These are phyloP conservation scores for Arthrobotrys sinensis DNA, from an alignment of 2,329 filamentous ascomycete genomes.

Conservation along the genomic window DNA sequence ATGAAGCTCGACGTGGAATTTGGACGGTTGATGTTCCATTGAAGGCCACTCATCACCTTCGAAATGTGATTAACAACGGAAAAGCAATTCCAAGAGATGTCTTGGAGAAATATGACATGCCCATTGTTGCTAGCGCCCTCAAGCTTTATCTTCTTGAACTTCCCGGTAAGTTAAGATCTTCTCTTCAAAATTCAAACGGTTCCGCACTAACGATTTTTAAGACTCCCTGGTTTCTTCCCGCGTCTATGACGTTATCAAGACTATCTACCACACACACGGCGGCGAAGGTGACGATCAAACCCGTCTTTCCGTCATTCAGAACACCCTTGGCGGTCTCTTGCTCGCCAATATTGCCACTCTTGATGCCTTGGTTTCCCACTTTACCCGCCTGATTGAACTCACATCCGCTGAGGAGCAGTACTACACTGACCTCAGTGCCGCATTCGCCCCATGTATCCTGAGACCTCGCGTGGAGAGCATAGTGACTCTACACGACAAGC, in stretches of 20 bases:
- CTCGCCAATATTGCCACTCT: constrained; percentile 99
- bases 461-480: constrained; percentile 89
- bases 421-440: constrained; percentile 79
- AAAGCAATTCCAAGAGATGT: constrained; percentile 82
- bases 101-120: constrained; percentile 90
- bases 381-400: constrained; percentile 94
- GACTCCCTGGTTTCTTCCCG: constrained; percentile 98
- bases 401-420: constrained; percentile 96
- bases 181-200: not conserved
- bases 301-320: constrained; percentile 91
- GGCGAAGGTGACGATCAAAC: constrained; percentile 82
- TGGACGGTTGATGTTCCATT: constrained; percentile 96
- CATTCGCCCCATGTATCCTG: constrained; percentile 86
- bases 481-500: constrained; percentile 94
- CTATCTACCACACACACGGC: constrained; percentile 88
- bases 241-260: constrained; percentile 98
- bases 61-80: constrained; percentile 87
- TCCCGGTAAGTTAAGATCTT: constrained; percentile 76
- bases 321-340: constrained; percentile 92
- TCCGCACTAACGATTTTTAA: constrained; percentile 66
- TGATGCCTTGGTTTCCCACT: constrained; percentile 97
- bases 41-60: constrained; percentile 85
- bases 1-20: constrained; percentile 90
- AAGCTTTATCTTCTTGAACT: constrained; percentile 96
- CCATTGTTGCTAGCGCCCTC: constrained; percentile 90